Evolutionary conservation across 768 basidiomycete species (phyloP).

Genomic region (Gautieria morchelliformis): DNA sequence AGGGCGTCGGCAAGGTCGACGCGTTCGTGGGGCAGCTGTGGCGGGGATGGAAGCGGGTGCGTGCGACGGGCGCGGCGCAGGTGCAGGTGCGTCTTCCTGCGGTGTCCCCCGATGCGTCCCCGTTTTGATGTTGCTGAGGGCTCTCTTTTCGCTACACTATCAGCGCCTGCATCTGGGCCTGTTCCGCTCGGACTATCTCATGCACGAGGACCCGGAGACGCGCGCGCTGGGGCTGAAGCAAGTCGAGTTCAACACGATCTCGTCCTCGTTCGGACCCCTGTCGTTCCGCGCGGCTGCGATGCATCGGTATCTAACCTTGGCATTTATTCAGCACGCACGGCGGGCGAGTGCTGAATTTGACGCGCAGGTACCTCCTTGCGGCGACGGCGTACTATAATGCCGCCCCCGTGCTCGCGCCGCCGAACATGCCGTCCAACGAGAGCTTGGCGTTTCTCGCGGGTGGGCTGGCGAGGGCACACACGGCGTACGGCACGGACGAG

Average conservation of each 20-base stretch:
- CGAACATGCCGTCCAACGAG: conserved; percentile 65
- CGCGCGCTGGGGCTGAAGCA: conserved; percentile 62
- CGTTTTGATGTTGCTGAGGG: background rate
- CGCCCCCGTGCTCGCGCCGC: conserved; percentile 40
- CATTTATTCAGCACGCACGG: too few relatives aligned
- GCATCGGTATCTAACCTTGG: conserved; percentile 51
- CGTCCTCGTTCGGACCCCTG: conserved; percentile 79
- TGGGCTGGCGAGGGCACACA: conserved; percentile 75
- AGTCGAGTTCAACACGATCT: conserved; percentile 98
- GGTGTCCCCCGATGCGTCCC: background rate
- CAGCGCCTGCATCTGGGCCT: conserved; percentile 82
- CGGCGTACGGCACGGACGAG: conserved; percentile 52
- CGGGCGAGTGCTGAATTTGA: background rate
- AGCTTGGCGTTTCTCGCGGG: conserved; percentile 59
- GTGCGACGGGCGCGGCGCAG: conserved; percentile 53
- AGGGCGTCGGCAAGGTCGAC: conserved; percentile 74
- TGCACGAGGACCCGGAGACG: conserved; percentile 44
- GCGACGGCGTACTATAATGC: conserved; percentile 59
- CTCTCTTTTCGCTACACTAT: background rate
- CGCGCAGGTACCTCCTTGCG: conserved; percentile 52
- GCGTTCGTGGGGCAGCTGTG: conserved; percentile 81
- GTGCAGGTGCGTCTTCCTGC: conserved; percentile 40
- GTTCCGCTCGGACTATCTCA: conserved; percentile 90
- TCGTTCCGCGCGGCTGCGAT: conserved; percentile 58
- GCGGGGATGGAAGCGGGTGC: conserved; percentile 72